phyloP scores from a whole-genome alignment of 306 rosid species.

The Medicago truncatula region DNA sequence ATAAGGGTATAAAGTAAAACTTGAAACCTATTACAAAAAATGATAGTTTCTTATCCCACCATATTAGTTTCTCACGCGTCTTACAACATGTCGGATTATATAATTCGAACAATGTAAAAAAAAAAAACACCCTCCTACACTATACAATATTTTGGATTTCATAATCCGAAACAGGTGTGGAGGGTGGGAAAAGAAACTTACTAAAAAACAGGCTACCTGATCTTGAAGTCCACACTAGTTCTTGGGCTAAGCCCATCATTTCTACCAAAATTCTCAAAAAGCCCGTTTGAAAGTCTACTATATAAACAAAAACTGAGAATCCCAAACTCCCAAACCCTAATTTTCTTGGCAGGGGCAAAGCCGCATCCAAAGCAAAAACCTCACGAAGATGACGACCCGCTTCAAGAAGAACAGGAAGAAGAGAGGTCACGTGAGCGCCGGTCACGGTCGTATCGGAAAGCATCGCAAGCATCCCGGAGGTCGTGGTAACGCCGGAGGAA shows the following conservation, averaged over 20 bases:
- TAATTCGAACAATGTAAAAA: too few species aligned
- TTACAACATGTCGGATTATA: too few species aligned
- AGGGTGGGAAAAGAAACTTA: too few species aligned
- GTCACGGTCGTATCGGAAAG: conserved; percentile 16
- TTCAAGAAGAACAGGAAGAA: conserved; percentile 15
- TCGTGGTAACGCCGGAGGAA: not conserved
- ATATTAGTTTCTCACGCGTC: too few species aligned
- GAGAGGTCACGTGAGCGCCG: conserved; percentile 17
- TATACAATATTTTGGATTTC: too few species aligned
- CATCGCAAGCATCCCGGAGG: conserved; percentile 22
- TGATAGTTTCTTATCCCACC: too few species aligned
- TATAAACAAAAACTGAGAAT: not conserved
- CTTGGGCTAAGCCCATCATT: not conserved
- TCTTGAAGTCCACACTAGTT: too few species aligned
- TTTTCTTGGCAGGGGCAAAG: not conserved
- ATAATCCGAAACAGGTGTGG: too few species aligned
- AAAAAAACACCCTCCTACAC: too few species aligned
- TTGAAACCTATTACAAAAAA: not conserved
- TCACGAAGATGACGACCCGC: not conserved
- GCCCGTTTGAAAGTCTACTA: not conserved
- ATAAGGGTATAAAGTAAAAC: too few species aligned
- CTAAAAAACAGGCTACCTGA: not conserved
- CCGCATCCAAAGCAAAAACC: not conserved
- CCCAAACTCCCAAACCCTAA: not conserved
- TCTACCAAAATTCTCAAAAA: not conserved